These are phyloP conservation scores for Oemleria cerasiformis DNA, from an alignment of 306 rosid species.

Conservation along the genomic window DNA sequence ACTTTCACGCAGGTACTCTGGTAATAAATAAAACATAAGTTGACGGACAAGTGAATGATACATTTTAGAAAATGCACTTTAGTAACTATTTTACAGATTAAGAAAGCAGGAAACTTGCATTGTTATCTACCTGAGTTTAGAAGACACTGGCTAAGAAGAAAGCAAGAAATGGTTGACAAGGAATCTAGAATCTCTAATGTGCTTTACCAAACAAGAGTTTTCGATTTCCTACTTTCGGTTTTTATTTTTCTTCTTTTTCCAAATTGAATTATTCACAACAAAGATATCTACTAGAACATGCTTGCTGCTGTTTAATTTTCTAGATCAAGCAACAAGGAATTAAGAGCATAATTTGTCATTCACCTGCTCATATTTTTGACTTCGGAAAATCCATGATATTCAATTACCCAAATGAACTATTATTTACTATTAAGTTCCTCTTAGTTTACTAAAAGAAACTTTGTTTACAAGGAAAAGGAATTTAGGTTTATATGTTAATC, in stretches of 20 bases:
- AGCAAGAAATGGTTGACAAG: not conserved
- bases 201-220: not conserved
- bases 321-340: not conserved
- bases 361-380: too few relatives aligned
- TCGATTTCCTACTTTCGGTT: not conserved
- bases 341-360: not conserved
- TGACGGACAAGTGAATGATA: not conserved
- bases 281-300: not conserved
- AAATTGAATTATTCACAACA: not conserved
- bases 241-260: not conserved
- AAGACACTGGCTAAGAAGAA: not conserved
- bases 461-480: not conserved
- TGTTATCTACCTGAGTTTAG: not conserved
- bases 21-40: slow-evolving; percentile 17
- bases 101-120: not conserved
- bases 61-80: not conserved
- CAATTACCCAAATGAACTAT: too few relatives aligned
- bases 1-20: slow-evolving; percentile 44
- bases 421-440: too few relatives aligned
- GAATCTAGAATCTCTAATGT: not conserved
- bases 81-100: slow-evolving; percentile 1
- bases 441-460: not conserved
- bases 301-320: not conserved
- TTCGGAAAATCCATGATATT: too few relatives aligned
- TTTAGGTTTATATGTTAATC: not conserved